phyloP scores from a whole-genome alignment of 2,329 filamentous ascomycete genomes.

The Calycina herbarum region DNA sequence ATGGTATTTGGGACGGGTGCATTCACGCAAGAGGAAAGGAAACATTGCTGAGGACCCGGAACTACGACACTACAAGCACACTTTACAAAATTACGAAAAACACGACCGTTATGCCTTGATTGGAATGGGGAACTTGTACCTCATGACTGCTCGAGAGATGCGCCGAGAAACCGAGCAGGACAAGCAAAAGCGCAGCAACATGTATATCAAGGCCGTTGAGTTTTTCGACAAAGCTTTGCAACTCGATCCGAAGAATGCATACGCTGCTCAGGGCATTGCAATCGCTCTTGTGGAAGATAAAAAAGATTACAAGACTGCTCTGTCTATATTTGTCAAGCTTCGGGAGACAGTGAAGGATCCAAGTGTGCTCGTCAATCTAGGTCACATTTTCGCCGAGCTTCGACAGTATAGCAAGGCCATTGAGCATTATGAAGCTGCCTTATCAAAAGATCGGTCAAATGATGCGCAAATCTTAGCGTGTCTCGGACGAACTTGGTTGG shows the following conservation, averaged over 20 bases:
- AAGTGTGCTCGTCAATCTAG: conserved; percentile 88
- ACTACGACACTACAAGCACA: conserved; percentile 94
- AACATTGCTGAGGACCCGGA: conserved; percentile 89
- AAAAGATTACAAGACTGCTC: conserved; percentile 79
- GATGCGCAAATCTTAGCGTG: conserved; percentile 70
- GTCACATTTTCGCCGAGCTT: conserved; percentile 87
- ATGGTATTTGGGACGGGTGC: conserved; percentile 85
- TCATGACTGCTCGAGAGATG: conserved; percentile 90
- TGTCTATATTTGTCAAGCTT: conserved; percentile 87
- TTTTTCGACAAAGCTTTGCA: conserved; percentile 98
- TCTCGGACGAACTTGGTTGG: conserved; percentile 68
- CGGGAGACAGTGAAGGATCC: conserved; percentile 87
- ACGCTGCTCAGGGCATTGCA: conserved; percentile 92
- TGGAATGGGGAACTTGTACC: conserved; percentile 89
- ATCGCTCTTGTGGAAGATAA: conserved; percentile 94
- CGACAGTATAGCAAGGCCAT: conserved; percentile 90
- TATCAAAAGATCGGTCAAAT: conserved; percentile 60
- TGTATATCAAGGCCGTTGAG: conserved; percentile 89
- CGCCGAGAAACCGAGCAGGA: conserved; percentile 85
- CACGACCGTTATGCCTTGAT: conserved; percentile 96
- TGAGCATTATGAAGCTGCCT: conserved; percentile 84
- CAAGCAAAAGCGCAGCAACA: conserved; percentile 83
- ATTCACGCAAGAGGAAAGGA: conserved; percentile 74
- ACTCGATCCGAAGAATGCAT: conserved; percentile 92
- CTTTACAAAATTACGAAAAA: conserved; percentile 90